phyloP scores from a whole-genome alignment of 306 rosid species.

The Trifolium subterraneum region DNA sequence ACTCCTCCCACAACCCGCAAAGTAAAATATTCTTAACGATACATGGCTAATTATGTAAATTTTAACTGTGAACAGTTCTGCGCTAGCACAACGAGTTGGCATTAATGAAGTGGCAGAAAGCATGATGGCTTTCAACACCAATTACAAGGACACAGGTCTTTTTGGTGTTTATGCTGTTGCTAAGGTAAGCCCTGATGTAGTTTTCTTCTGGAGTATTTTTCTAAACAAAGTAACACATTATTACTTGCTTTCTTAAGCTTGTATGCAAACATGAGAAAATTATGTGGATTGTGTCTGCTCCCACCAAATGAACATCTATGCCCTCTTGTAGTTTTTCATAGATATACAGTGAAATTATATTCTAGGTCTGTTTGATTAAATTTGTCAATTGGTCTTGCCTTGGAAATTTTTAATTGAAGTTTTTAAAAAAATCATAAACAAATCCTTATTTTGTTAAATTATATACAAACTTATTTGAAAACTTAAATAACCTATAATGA shows the following conservation, averaged over 20 bases:
- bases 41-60: constrained; percentile 21
- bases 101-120: constrained; percentile 46
- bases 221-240: background rate
- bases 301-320: background rate
- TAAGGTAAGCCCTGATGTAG: constrained; percentile 27
- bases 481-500: background rate
- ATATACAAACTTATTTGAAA: background rate
- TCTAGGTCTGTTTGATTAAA: background rate
- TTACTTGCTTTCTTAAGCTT: background rate
- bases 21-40: background rate
- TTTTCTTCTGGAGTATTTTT: constrained; percentile 14
- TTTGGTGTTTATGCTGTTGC: constrained; percentile 43
- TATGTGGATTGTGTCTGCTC: background rate
- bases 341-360: background rate
- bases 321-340: background rate
- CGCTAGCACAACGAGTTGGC: constrained; percentile 42
- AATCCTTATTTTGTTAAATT: background rate
- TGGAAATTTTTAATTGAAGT: background rate
- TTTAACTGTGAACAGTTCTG: constrained; percentile 39
- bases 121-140: constrained; percentile 42
- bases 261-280: background rate
- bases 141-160: constrained; percentile 42
- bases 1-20: background rate
- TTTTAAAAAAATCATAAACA: background rate
- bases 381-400: background rate